Evolutionary conservation across 2,329 filamentous ascomycete genomes (phyloP).

Genomic region (Ceratocystis destructans): DNA sequence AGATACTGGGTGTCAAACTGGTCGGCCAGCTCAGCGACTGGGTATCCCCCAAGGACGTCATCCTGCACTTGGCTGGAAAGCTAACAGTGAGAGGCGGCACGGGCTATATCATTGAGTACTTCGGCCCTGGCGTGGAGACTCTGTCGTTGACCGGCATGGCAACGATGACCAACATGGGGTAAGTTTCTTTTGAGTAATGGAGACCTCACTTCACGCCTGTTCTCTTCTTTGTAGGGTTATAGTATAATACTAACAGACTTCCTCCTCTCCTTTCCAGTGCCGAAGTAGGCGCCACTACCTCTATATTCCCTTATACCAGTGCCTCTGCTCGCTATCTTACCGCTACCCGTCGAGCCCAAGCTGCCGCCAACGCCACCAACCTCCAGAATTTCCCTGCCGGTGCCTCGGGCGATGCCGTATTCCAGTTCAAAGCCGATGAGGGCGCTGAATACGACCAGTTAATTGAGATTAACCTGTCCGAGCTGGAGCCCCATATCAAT

Average conservation of each 20-base stretch:
- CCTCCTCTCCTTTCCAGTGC: constrained; percentile 25
- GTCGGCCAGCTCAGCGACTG: constrained; percentile 76
- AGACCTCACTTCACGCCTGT: too few relatives aligned
- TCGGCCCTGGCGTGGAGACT: constrained; percentile 76
- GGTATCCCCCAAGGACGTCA: constrained; percentile 92
- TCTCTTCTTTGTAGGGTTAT: background rate
- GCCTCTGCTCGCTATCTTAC: constrained; percentile 75
- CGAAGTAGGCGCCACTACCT: constrained; percentile 91
- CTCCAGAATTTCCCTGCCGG: constrained; percentile 41
- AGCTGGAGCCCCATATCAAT: constrained; percentile 90
- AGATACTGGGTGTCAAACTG: constrained; percentile 72
- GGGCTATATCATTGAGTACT: constrained; percentile 88
- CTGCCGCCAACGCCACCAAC: constrained; percentile 52
- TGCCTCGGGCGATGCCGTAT: constrained; percentile 36
- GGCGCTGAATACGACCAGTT: constrained; percentile 80
- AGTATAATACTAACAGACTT: background rate
- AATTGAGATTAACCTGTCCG: constrained; percentile 79
- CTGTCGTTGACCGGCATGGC: constrained; percentile 89
- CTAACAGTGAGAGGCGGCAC: constrained; percentile 90
- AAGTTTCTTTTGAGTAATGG: background rate
- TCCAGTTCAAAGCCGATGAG: constrained; percentile 61
- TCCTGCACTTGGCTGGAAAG: constrained; percentile 74
- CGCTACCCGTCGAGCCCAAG: constrained; percentile 55
- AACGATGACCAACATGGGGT: constrained; percentile 77
- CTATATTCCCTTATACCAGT: constrained; percentile 80